These are phyloP conservation scores for Casuarina glauca DNA, from an alignment of 306 rosid genomes.

Conservation along the genomic window DNA sequence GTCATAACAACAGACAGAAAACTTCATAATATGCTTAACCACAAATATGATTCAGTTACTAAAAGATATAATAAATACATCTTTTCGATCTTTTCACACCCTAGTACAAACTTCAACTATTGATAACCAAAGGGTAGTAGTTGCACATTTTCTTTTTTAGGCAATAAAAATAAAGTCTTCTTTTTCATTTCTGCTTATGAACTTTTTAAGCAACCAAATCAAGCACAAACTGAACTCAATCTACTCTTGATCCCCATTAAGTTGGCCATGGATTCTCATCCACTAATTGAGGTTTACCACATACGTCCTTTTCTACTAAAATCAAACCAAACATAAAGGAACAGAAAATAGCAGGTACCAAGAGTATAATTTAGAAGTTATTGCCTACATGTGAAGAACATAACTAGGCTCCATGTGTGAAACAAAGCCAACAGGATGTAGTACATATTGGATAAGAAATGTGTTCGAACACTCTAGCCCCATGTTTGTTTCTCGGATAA, in stretches of 20 bases:
- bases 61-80: background rate
- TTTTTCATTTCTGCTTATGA: background rate
- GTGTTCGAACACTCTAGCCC: no score
- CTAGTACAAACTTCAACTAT: background rate
- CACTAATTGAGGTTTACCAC: background rate
- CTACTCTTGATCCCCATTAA: background rate
- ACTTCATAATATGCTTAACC: conserved; percentile 14
- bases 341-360: background rate
- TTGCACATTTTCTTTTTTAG: background rate
- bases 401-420: no score
- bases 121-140: background rate
- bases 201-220: background rate
- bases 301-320: background rate
- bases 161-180: background rate
- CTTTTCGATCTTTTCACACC: background rate
- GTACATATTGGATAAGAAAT: no score
- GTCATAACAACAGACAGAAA: conserved; percentile 16
- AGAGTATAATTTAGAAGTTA: background rate
- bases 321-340: background rate
- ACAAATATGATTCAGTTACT: conserved; percentile 5
- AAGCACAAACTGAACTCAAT: background rate
- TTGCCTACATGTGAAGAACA: no score
- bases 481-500: background rate
- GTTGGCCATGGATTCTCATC: background rate
- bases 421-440: no score